Evolutionary conservation across 495 filamentous ascomycete genomes (phyloP).

Genomic region (Neurospora sp.): DNA sequence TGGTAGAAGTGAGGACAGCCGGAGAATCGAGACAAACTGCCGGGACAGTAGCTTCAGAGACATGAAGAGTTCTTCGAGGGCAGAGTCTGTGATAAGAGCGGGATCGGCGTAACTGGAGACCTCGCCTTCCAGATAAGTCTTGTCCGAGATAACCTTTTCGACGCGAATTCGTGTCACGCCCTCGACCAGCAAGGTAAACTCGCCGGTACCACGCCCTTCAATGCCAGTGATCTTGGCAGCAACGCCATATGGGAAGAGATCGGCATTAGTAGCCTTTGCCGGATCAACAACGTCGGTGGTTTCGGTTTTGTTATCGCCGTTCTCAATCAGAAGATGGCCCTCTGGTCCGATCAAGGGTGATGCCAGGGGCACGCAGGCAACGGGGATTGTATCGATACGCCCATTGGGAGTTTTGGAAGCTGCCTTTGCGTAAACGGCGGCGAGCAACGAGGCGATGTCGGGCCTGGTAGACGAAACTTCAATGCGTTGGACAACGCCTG

Average conservation of each 20-base stretch:
- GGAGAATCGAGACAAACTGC: conserved; percentile 69
- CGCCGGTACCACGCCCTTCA: conserved; percentile 66
- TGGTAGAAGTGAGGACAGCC: conserved; percentile 68
- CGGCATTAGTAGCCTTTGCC: conserved; percentile 50
- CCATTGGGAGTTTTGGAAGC: conserved; percentile 52
- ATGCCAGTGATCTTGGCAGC: conserved; percentile 76
- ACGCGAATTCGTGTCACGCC: conserved; percentile 69
- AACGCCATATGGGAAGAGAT: conserved; percentile 67
- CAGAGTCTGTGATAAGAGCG: conserved; percentile 31
- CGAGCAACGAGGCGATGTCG: conserved; percentile 74
- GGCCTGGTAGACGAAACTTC: conserved; percentile 61
- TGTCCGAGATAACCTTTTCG: conserved; percentile 63
- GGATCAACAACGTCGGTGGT: conserved; percentile 28
- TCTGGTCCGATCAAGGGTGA: conserved; percentile 57
- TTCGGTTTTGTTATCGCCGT: conserved; percentile 30
- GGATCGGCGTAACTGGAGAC: conserved; percentile 34
- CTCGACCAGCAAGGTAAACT: conserved; percentile 76
- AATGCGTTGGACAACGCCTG: conserved; percentile 67
- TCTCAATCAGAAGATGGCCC: conserved; percentile 59
- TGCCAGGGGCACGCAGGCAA: conserved; percentile 73
- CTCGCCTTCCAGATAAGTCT: conserved; percentile 76
- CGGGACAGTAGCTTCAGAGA: conserved; percentile 72
- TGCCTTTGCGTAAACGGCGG: conserved; percentile 59
- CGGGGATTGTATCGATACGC: conserved; percentile 51
- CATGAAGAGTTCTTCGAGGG: conserved; percentile 58